Evolutionary conservation across 495 filamentous ascomycete genomes (phyloP).

Genomic region (Aspergillus avenaceus): DNA sequence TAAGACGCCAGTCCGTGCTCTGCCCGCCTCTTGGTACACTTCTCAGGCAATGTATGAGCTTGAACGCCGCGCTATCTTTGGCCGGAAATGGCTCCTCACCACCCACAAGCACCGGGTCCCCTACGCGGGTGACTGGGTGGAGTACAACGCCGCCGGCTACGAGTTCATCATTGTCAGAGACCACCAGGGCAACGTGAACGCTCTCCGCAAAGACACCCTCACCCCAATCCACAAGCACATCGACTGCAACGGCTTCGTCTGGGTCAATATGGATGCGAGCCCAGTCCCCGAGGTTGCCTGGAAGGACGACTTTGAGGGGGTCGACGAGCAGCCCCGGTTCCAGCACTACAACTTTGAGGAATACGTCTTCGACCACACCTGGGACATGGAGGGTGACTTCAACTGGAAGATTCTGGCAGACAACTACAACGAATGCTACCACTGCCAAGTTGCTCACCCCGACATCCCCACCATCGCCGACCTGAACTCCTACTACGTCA

Average conservation of each 20-base stretch:
- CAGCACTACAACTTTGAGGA: slow-evolving; percentile 39
- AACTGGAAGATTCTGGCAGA: slow-evolving; percentile 53
- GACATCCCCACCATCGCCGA: slow-evolving; percentile 41
- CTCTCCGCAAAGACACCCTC: slow-evolving; percentile 53
- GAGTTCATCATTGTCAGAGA: slow-evolving; percentile 45
- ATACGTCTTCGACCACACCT: slow-evolving; percentile 43
- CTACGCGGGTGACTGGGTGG: slow-evolving; percentile 47
- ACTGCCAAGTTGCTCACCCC: slow-evolving; percentile 47
- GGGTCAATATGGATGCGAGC: slow-evolving; percentile 44
- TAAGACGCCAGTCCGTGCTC: slow-evolving; percentile 23
- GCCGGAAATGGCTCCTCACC: slow-evolving; percentile 47
- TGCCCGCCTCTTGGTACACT: slow-evolving; percentile 49
- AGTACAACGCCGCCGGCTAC: slow-evolving; percentile 44
- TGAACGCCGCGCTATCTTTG: slow-evolving; percentile 53
- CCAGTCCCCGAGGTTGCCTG: slow-evolving; percentile 37
- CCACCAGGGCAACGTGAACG: slow-evolving; percentile 47
- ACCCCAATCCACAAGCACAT: slow-evolving; percentile 43
- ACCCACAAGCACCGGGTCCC: slow-evolving; percentile 44
- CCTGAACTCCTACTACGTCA: slow-evolving; percentile 39
- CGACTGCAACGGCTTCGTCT: slow-evolving; percentile 45
- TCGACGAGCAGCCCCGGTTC: slow-evolving; percentile 34
- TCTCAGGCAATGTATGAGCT: slow-evolving; percentile 48
- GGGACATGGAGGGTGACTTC: slow-evolving; percentile 40
- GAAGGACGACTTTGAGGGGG: slow-evolving; percentile 36
- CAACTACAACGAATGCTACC: slow-evolving; percentile 53